Evolutionary conservation across 1,284 basidiomycete species (phyloP).

Genomic region (Puccinia coronata): DNA sequence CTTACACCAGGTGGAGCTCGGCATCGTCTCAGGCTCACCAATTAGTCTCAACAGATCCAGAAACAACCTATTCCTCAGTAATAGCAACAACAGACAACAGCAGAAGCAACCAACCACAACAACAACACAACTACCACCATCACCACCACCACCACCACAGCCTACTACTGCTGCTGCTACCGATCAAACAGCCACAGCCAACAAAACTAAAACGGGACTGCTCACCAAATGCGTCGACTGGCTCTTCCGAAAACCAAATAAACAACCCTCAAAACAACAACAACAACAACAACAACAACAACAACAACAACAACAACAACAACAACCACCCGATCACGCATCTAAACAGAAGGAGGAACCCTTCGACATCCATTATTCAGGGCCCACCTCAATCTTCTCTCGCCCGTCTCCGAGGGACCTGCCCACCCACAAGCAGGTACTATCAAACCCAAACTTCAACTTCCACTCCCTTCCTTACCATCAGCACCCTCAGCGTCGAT

Average conservation of each 20-base stretch:
- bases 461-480: conserved; percentile 6
- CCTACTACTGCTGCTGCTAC: background rate
- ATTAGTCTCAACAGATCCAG: conserved; percentile 10
- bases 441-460: background rate
- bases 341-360: background rate
- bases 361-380: background rate
- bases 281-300: background rate
- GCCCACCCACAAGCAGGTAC: background rate
- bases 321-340: background rate
- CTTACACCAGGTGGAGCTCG: conserved; percentile 14
- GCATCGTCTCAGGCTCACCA: conserved; percentile 8
- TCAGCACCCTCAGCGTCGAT: background rate
- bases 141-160: background rate
- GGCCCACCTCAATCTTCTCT: background rate
- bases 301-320: background rate
- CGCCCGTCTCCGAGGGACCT: no score
- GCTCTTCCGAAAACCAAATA: conserved; percentile 19
- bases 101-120: background rate
- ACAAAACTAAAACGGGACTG: background rate
- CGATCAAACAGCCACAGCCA: no score
- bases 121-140: background rate
- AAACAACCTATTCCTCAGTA: background rate
- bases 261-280: conserved; percentile 1
- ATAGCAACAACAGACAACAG: background rate
- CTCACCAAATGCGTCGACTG: conserved; percentile 14